Conservation (phyloP, 192 early-diverging fungal genomes). For the Mortierella claussenii region DNA sequence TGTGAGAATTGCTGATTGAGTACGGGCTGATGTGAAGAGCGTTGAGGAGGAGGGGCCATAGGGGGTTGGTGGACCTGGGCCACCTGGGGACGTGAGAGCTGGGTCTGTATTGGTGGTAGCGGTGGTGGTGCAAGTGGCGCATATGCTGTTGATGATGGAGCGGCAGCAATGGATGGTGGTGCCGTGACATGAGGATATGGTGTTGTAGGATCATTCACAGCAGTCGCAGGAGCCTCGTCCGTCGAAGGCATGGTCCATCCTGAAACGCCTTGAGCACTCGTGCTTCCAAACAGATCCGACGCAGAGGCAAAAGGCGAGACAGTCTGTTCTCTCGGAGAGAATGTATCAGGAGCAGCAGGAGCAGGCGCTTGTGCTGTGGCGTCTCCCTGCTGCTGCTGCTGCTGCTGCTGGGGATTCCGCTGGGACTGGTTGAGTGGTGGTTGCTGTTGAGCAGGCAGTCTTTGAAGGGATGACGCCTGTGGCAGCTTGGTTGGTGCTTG, state of each 20-base stretch:
- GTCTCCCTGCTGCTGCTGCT: slow-evolving; percentile 10
- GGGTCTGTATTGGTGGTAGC: slow-evolving; percentile 32
- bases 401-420: slow-evolving; percentile 17
- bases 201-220: not conserved
- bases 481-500: not conserved
- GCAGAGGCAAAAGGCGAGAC: slow-evolving; percentile 25
- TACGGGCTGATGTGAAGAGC: not conserved
- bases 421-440: slow-evolving; percentile 7
- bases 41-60: slow-evolving; percentile 10
- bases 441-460: slow-evolving; percentile 11
- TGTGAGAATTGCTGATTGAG: not conserved
- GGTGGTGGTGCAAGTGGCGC: slow-evolving; percentile 25
- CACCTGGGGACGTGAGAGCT: slow-evolving; percentile 7
- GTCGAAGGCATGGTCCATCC: slow-evolving; percentile 34
- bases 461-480: slow-evolving; percentile 4
- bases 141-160: not conserved
- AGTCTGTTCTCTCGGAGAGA: slow-evolving; percentile 15
- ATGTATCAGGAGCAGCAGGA: slow-evolving; percentile 6
- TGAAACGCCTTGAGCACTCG: slow-evolving; percentile 20
- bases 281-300: slow-evolving; percentile 47
- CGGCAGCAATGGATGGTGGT: not conserved
- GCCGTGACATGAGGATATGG: not conserved
- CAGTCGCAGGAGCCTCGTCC: not conserved
- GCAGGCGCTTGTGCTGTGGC: slow-evolving; percentile 10
- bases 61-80: slow-evolving; percentile 11